phyloP scores from a whole-genome alignment of 73 alveolate species.

The Uronychia setigera region DNA sequence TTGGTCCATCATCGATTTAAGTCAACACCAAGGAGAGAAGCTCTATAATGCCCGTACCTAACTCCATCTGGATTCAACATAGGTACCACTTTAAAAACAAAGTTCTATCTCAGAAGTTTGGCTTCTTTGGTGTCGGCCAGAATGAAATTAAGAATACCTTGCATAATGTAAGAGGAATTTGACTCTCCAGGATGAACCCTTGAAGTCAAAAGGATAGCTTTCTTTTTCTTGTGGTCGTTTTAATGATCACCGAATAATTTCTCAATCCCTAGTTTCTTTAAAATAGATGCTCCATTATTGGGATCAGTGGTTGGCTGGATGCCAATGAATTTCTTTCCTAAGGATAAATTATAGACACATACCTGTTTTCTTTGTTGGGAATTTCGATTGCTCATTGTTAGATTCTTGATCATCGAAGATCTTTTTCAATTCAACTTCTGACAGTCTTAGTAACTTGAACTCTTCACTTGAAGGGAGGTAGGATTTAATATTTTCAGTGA shows the following conservation, averaged over 20 bases:
- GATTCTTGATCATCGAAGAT: background rate
- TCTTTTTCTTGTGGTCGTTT: constrained; percentile 74
- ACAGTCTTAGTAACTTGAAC: constrained; percentile 16
- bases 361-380: background rate
- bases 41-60: constrained; percentile 90
- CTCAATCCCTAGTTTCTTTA: background rate
- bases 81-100: constrained; percentile 81
- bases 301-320: background rate
- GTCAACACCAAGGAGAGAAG: constrained; percentile 92
- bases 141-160: constrained; percentile 81
- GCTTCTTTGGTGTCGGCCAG: constrained; percentile 83
- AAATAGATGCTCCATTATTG: background rate
- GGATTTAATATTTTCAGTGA: constrained; percentile 47
- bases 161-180: constrained; percentile 70
- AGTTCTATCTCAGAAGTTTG: constrained; percentile 70
- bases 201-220: constrained; percentile 77
- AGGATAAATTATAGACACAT: background rate
- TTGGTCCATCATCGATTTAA: constrained; percentile 90
- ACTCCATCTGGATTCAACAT: constrained; percentile 99
- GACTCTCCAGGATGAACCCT: constrained; percentile 90
- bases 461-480: constrained; percentile 47
- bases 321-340: background rate
- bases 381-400: background rate
- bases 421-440: background rate
- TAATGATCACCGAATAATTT: constrained; percentile 7